phyloP scores from a whole-genome alignment of 352 stramenopile species.

The Blastocystis sp. region DNA sequence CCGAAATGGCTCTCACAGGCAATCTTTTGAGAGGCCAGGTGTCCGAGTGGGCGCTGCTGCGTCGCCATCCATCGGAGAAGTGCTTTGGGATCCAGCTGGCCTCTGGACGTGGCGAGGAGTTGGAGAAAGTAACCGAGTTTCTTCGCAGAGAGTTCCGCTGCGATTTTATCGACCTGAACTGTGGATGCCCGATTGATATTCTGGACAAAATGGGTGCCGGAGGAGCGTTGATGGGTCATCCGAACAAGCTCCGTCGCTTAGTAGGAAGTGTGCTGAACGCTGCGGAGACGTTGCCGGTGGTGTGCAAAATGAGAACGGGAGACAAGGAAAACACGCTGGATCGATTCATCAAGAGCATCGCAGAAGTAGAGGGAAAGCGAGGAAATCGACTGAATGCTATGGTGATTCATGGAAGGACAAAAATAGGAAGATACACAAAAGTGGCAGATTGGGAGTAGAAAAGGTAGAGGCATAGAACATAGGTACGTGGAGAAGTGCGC shows the following conservation, averaged over 20 bases:
- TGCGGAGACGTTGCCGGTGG: slow-evolving; percentile 74
- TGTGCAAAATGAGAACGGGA: slow-evolving; percentile 93
- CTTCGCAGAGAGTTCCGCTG: slow-evolving; percentile 82
- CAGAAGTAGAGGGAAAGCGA: neutral
- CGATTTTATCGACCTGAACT: slow-evolving; percentile 98
- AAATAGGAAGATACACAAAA: slow-evolving; percentile 92
- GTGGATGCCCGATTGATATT: slow-evolving; percentile 96
- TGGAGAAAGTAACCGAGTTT: slow-evolving; percentile 82
- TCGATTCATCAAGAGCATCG: slow-evolving; percentile 65
- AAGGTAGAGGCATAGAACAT: neutral
- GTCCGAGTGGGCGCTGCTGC: slow-evolving; percentile 92
- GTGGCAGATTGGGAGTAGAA: slow-evolving; percentile 93
- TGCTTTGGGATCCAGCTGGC: slow-evolving; percentile 96
- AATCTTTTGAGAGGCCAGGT: slow-evolving; percentile 85
- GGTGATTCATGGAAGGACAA: slow-evolving; percentile 86
- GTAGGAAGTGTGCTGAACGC: slow-evolving; percentile 77
- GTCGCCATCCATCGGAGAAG: slow-evolving; percentile 88
- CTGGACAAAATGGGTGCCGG: slow-evolving; percentile 78
- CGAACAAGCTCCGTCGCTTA: slow-evolving; percentile 78
- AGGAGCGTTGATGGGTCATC: slow-evolving; percentile 83
- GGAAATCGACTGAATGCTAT: slow-evolving; percentile 42
- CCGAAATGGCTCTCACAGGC: slow-evolving; percentile 91
- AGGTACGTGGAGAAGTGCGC: slow-evolving; percentile 57
- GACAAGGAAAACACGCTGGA: slow-evolving; percentile 87
- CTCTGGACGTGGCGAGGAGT: slow-evolving; percentile 81